Base-by-base conservation (phyloP, 768 basidiomycete species). In the Dentipellis sp. region DNA sequence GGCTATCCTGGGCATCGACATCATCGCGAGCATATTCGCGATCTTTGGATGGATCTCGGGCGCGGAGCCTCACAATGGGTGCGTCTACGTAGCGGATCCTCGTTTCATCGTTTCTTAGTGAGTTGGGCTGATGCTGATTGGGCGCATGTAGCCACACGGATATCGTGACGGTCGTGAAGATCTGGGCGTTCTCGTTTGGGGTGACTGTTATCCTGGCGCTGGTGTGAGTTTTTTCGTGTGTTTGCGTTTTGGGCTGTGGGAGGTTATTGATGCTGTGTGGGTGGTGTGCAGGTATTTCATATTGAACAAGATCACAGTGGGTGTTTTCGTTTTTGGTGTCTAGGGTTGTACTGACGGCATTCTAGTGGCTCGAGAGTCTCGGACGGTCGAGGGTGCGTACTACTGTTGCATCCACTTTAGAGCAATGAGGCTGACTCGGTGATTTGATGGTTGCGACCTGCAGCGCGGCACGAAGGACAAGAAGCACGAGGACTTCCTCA, bases 1-100 rank as follows among this genome's bases (percentile, higher is more conserved):
- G 59, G 60, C 75, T 54, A 69, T 68, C 65, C 59, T 71, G 56
- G 63, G 72, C n/a, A 68, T 73, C 50, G 75, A 76, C 59, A 65
- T 73, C 54, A 66, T 77, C 12, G 75, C 75, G 2, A 69, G 68
- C 8, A 60, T 76, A 52, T 75, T 76, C 58, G 61, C 67, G 21
- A 46, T 71, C 11, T 76, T 69, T 59, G 74, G 74, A 16, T 76
- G 74, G 74, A 61, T 76, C 46, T 69, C 70, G 34, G 75, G 75
- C n/a, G 56, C 67, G 12, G 64, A 34, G n/a, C 62, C 63, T n/a
- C 67, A 66, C 52, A 62, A 60, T 35, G 69, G 69, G 65, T 64
- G 16, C 21, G 58, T 54, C 17, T 16, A 21, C 52, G 3, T 58
- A n/a, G n/a, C n/a, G n/a, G n/a, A n/a, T n/a, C n/a, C n/a, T 53